Percentiles rank a stretch among this genome's conserved stretches.
These are phyloP conservation scores for Aspergillus nanangensis DNA, from an alignment of 495 filamentous ascomycete species.

Conservation along the genomic window DNA sequence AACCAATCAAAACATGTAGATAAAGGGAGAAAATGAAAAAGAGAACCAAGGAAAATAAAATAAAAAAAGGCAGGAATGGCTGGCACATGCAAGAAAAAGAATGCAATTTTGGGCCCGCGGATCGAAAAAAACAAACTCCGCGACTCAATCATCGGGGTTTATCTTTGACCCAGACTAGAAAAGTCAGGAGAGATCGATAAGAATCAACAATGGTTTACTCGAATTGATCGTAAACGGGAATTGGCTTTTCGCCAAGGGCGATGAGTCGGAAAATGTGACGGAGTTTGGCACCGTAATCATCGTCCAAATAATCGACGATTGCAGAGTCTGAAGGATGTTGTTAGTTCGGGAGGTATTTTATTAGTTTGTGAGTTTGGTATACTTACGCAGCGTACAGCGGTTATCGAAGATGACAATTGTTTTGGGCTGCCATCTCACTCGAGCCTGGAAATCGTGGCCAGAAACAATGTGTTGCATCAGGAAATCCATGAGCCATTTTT, in stretches of 20 bases:
- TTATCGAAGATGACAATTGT: slow-evolving; percentile 90
- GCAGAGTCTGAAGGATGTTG: slow-evolving; percentile 37
- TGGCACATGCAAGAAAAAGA: slow-evolving; percentile 2
- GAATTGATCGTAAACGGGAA: slow-evolving; percentile 44
- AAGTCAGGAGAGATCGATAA: too few relatives aligned
- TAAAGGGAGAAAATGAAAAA: neutral
- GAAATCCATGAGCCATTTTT: slow-evolving; percentile 68
- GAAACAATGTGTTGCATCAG: slow-evolving; percentile 80
- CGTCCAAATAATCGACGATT: slow-evolving; percentile 50
- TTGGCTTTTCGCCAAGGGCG: slow-evolving; percentile 48
- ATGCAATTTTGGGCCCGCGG: neutral
- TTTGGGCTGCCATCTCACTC: slow-evolving; percentile 77
- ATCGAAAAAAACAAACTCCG: neutral
- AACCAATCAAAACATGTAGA: slow-evolving; percentile 4
- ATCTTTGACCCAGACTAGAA: too few relatives aligned
- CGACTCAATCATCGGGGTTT: too few relatives aligned
- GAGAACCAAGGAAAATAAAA: neutral
- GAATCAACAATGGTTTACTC: slow-evolving; percentile 14
- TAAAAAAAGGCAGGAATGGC: neutral
- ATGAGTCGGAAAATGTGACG: slow-evolving; percentile 52
- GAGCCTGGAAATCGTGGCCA: slow-evolving; percentile 81
- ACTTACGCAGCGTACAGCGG: slow-evolving; percentile 52
- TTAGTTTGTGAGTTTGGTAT: too few relatives aligned
- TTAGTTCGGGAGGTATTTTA: neutral
- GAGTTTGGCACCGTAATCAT: slow-evolving; percentile 38